phyloP scores from a whole-genome alignment of 352 stramenopile genomes.

The Pythium chondricola region DNA sequence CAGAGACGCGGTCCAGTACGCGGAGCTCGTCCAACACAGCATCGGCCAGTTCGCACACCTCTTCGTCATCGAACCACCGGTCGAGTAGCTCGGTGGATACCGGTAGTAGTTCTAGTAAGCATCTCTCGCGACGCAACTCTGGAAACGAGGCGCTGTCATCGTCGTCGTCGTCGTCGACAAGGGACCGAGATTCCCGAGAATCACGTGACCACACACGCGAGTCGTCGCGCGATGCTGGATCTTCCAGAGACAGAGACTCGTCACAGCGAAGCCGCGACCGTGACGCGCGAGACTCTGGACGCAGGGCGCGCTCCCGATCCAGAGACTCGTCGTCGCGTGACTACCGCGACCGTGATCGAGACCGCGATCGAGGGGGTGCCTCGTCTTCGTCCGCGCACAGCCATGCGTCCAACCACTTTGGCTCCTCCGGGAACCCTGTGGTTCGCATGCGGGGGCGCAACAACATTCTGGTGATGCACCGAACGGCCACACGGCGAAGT shows the following conservation, averaged over 20 bases:
- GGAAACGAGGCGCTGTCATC: neutral
- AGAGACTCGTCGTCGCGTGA: constrained; percentile 21
- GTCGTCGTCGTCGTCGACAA: constrained; percentile 1
- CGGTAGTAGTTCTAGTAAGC: no score
- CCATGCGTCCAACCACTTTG: constrained; percentile 33
- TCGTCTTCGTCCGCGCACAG: constrained; percentile 9
- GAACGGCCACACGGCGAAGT: constrained; percentile 35
- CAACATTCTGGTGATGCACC: constrained; percentile 75
- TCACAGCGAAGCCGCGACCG: no score
- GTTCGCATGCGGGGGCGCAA: constrained; percentile 58
- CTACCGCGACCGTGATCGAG: constrained; percentile 1
- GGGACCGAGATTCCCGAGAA: no score
- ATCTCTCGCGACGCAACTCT: constrained; percentile 44
- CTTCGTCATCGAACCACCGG: no score
- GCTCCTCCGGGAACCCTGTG: constrained; percentile 36
- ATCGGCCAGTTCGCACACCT: constrained; percentile 3
- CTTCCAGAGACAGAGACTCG: no score
- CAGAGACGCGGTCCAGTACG: no score
- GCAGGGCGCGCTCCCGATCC: no score
- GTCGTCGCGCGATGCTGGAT: no score
- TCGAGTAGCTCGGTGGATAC: no score
- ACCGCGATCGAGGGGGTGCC: constrained; percentile 1
- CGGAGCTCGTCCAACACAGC: neutral
- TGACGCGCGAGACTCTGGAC: constrained; percentile 7
- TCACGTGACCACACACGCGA: no score